These are phyloP conservation scores for Globisporangium recalcitrans DNA, from an alignment of 352 stramenopile genomes.

Conservation along the genomic window DNA sequence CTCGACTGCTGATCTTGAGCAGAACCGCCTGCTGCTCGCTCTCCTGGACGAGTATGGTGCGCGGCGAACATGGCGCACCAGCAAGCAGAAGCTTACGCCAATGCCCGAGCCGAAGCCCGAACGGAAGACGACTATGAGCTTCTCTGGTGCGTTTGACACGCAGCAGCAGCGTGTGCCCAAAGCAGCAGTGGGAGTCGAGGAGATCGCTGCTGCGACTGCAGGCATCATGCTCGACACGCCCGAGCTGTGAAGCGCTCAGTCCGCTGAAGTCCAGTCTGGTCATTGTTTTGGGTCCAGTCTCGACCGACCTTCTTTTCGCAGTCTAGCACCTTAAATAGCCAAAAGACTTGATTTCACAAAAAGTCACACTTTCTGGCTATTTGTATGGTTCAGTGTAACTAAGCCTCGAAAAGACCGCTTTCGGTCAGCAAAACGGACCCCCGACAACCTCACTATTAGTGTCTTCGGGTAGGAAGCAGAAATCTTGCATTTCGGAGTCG, in stretches of 20 bases:
- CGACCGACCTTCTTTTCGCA: background rate
- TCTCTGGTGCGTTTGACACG: constrained; percentile 26
- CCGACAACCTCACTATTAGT: too few relatives aligned
- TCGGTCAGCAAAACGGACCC: too few relatives aligned
- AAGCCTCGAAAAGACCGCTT: too few relatives aligned
- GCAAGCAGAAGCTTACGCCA: background rate
- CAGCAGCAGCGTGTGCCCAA: constrained; percentile 1
- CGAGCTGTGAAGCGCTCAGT: constrained; percentile 1
- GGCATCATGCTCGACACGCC: constrained; percentile 32
- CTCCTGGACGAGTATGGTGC: constrained; percentile 42
- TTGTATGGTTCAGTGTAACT: too few relatives aligned
- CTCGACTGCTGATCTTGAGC: constrained; percentile 12
- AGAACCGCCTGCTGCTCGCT: constrained; percentile 29
- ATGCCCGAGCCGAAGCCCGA: background rate
- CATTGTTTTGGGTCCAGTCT: background rate
- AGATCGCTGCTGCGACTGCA: background rate
- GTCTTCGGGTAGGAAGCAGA: too few relatives aligned
- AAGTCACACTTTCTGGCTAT: too few relatives aligned
- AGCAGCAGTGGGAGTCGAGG: background rate
- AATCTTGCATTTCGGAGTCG: too few relatives aligned
- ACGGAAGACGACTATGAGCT: constrained; percentile 23
- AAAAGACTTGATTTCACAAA: too few relatives aligned
- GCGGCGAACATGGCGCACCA: constrained; percentile 49
- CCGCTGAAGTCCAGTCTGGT: background rate
- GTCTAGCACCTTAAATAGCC: background rate